Evolutionary conservation across 352 stramenopile genomes (phyloP).

Genomic region (Pythium grandisporangium): DNA sequence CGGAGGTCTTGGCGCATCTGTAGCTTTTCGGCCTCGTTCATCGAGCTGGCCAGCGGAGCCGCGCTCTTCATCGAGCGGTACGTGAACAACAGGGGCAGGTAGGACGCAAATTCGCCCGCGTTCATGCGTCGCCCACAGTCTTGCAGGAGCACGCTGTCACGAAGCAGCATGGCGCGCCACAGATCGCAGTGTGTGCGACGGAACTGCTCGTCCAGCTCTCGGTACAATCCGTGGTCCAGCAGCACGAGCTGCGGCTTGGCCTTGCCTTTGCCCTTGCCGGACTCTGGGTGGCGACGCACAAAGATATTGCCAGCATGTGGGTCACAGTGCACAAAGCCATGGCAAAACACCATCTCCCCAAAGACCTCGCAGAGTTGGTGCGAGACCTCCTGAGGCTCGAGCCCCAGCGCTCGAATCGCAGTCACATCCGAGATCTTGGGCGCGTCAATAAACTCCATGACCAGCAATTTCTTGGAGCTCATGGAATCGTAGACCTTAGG

Average conservation of each 20-base stretch:
- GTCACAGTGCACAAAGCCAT: slow-evolving; percentile 95
- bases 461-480: slow-evolving; percentile 88
- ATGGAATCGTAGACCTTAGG: slow-evolving; percentile 81
- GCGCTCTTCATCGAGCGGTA: slow-evolving; percentile 69
- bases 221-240: slow-evolving; percentile 97
- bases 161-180: slow-evolving; percentile 92
- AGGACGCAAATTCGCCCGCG: slow-evolving; percentile 48
- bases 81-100: slow-evolving; percentile 82
- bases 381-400: slow-evolving; percentile 80
- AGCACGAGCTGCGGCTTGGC: slow-evolving; percentile 90
- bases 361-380: slow-evolving; percentile 89
- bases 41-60: slow-evolving; percentile 42
- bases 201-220: slow-evolving; percentile 90
- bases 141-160: slow-evolving; percentile 69
- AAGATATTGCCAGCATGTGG: slow-evolving; percentile 95
- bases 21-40: slow-evolving; percentile 58
- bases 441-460: slow-evolving; percentile 96
- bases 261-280: slow-evolving; percentile 11
- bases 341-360: slow-evolving; percentile 92
- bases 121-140: slow-evolving; percentile 46
- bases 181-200: slow-evolving; percentile 92
- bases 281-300: slow-evolving; percentile 51
- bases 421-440: slow-evolving; percentile 90
- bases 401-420: slow-evolving; percentile 64
- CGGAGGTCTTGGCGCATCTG: slow-evolving; percentile 54